Evolutionary conservation across 768 basidiomycete species (phyloP), one percentile per base, ranked within the genome.

Genomic region (Vararia minispora): DNA sequence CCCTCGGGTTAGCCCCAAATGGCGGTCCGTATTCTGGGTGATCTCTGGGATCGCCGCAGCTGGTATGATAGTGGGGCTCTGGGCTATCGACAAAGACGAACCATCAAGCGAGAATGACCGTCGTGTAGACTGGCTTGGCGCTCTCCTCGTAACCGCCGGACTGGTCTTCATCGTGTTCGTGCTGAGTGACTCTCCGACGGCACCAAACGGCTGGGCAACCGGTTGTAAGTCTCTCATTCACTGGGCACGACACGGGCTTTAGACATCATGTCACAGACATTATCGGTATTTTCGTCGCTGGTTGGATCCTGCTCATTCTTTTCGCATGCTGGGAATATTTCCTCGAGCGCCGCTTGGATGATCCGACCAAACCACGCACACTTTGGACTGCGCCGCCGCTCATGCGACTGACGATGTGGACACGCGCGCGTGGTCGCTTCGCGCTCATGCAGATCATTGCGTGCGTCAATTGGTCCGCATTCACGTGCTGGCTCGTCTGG

Each of bases 61-160:
- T 1, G 72, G 73, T 35, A 55, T 70, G 11, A 12, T 78, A 3
- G 62, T 71, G 2, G 84, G 69, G 0, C 51, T 72, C 2, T 37
- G 78, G n/a, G 67, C 68, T 3, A 74, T 92, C 21, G 79, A 83
- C 22, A 25, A 58, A 0, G 88, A 91, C 46, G 35, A 50, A 6
- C 52, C 59, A 1, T 55, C 52, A 14, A 46, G 44, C 2, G 58
- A 56, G 35, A 37, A 27, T 9, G 57, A 61, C 37, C 39, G 62
- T 18, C 63, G 76, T 0, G 66, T 89, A 0, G 88, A 91, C 43
- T 88, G 84, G 83, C 56, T 83, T 14, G 88, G 88, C 3, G 80
- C 79, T 0, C 55, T 67, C 12, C 55, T 89, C 11, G 58, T 75
- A 38, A 85, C 83, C 0, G 54, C 61, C 1, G 84, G 81, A 0